These are phyloP conservation scores for Naganishia kalamii DNA, from an alignment of 768 basidiomycete species.

Conservation along the genomic window DNA sequence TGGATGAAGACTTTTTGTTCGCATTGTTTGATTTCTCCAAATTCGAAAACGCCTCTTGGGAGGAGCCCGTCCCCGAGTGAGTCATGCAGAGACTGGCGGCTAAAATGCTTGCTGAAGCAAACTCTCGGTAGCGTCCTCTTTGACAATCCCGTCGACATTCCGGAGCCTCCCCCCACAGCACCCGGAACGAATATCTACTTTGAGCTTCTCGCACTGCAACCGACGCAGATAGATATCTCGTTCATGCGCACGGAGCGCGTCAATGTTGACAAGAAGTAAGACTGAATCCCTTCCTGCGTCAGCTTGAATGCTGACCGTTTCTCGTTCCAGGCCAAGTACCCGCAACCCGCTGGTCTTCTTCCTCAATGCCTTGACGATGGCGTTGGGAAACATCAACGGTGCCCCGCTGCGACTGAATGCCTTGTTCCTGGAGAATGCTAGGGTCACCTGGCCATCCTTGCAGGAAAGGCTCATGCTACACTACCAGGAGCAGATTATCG, in stretches of 20 bases:
- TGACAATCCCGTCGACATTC: slow-evolving; percentile 58
- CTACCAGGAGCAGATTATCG: slow-evolving; percentile 85
- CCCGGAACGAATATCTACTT: slow-evolving; percentile 81
- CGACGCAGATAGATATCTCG: slow-evolving; percentile 81
- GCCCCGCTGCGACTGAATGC: slow-evolving; percentile 91
- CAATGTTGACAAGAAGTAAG: slow-evolving; percentile 87
- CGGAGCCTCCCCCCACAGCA: slow-evolving; percentile 46
- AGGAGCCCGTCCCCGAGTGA: slow-evolving; percentile 68
- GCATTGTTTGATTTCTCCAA: slow-evolving; percentile 85
- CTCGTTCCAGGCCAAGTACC: slow-evolving; percentile 38
- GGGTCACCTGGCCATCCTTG: slow-evolving; percentile 74
- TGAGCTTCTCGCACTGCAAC: slow-evolving; percentile 88
- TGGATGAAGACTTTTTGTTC: slow-evolving; percentile 95
- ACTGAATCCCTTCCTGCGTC: background rate
- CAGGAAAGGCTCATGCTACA: slow-evolving; percentile 79
- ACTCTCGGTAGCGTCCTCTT: slow-evolving; percentile 59
- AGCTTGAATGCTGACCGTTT: background rate
- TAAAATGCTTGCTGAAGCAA: background rate
- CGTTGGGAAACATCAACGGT: slow-evolving; percentile 92
- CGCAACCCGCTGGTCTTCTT: slow-evolving; percentile 89
- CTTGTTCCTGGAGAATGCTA: slow-evolving; percentile 87
- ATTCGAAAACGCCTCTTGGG: slow-evolving; percentile 86
- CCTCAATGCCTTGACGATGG: slow-evolving; percentile 91
- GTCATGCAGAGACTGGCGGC: slow-evolving; percentile 34
- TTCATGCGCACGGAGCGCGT: slow-evolving; percentile 96